phyloP scores from a whole-genome alignment of 345 rosid genomes.

The Stellera chamaejasme region DNA sequence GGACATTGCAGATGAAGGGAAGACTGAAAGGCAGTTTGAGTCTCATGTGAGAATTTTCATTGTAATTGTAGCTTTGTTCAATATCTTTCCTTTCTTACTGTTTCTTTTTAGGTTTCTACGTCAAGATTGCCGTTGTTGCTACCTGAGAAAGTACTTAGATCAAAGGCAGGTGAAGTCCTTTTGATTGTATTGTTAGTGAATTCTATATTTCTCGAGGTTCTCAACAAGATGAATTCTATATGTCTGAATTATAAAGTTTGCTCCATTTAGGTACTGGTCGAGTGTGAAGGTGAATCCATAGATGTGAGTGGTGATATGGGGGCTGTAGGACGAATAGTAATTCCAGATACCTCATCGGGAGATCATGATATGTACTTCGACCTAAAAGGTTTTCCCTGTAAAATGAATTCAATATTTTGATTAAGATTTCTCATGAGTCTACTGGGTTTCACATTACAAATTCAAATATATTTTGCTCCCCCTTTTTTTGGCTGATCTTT shows the following conservation, averaged over 20 bases:
- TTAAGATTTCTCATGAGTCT: no score
- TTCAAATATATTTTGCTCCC: background rate
- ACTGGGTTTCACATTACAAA: no score
- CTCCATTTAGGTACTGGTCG: slow-evolving; percentile 73
- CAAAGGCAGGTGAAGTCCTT: slow-evolving; percentile 50
- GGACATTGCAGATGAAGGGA: slow-evolving; percentile 39
- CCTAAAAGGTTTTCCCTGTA: slow-evolving; percentile 48
- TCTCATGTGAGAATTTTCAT: slow-evolving; percentile 48
- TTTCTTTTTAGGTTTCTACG: slow-evolving; percentile 46
- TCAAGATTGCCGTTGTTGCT: slow-evolving; percentile 81
- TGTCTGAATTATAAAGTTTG: slow-evolving; percentile 1
- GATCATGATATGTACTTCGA: slow-evolving; percentile 63
- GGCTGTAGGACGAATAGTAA: slow-evolving; percentile 81
- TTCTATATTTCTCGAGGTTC: slow-evolving; percentile 4
- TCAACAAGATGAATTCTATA: background rate
- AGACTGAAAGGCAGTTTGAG: slow-evolving; percentile 34
- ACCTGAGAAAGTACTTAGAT: slow-evolving; percentile 82
- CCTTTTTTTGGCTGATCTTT: background rate
- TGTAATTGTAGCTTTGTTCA: slow-evolving; percentile 9
- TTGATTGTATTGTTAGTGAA: slow-evolving; percentile 5
- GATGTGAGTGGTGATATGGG: slow-evolving; percentile 97
- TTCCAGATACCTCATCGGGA: slow-evolving; percentile 47
- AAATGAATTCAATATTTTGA: slow-evolving; percentile 1
- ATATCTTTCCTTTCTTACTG: slow-evolving; percentile 10
- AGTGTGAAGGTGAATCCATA: slow-evolving; percentile 93